phyloP scores from a whole-genome alignment of 2,329 filamentous ascomycete species.

The Plenodomus lindquistii region DNA sequence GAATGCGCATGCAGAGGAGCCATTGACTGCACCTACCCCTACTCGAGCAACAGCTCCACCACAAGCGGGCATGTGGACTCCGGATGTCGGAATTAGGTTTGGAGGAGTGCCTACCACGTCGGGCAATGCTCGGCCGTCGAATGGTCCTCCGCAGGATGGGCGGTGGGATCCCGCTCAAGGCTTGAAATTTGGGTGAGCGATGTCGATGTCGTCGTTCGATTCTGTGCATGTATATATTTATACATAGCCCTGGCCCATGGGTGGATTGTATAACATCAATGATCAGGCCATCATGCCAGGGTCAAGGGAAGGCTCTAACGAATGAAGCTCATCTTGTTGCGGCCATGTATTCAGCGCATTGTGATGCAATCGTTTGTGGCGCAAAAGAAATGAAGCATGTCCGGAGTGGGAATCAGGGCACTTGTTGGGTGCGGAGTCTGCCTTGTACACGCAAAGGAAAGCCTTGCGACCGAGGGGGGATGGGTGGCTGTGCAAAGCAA shows the following conservation, averaged over 20 bases:
- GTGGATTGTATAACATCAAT: too few relatives aligned
- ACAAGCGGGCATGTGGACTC: slow-evolving; percentile 70
- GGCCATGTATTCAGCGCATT: neutral
- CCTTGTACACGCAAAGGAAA: slow-evolving; percentile 25
- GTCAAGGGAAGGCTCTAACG: neutral
- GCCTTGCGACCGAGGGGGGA: slow-evolving; percentile 28
- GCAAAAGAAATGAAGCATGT: slow-evolving; percentile 8
- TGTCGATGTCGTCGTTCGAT: neutral
- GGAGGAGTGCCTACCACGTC: slow-evolving; percentile 49
- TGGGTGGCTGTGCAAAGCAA: slow-evolving; percentile 26
- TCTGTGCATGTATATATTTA: neutral
- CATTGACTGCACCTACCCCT: slow-evolving; percentile 56
- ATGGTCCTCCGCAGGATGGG: slow-evolving; percentile 41
- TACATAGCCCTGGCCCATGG: neutral
- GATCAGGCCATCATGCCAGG: too few relatives aligned
- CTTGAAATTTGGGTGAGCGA: slow-evolving; percentile 43
- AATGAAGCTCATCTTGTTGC: neutral
- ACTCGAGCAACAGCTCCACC: slow-evolving; percentile 44
- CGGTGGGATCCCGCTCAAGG: slow-evolving; percentile 47
- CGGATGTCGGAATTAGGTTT: slow-evolving; percentile 81
- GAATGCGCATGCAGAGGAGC: slow-evolving; percentile 52
- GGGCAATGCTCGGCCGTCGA: slow-evolving; percentile 35
- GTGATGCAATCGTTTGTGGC: slow-evolving; percentile 12
- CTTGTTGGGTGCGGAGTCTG: slow-evolving; percentile 21
- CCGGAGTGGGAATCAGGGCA: slow-evolving; percentile 10